Evolutionary conservation across 306 rosid genomes (phyloP).

Genomic region (Citrullus amarus): DNA sequence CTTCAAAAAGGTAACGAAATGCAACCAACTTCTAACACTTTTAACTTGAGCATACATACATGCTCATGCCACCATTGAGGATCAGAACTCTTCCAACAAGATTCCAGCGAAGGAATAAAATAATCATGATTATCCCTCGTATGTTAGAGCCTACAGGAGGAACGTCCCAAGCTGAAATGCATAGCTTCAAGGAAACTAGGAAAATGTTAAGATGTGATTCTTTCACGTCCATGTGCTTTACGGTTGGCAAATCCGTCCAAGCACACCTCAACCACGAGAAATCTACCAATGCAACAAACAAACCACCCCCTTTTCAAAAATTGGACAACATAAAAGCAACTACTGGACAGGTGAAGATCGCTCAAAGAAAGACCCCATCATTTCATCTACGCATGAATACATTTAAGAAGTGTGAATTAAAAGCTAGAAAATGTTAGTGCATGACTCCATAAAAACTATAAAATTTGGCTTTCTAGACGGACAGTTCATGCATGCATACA

Average conservation of each 20-base stretch:
- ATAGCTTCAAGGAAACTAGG: background rate
- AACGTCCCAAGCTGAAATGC: background rate
- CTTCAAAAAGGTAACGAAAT: background rate
- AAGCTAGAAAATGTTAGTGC: background rate
- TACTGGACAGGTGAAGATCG: background rate
- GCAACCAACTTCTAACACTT: background rate
- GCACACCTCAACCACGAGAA: background rate
- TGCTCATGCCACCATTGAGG: background rate
- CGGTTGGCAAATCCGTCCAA: background rate
- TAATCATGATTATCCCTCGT: background rate
- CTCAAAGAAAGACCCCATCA: background rate
- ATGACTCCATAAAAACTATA: background rate
- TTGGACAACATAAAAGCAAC: background rate
- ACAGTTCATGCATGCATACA: background rate
- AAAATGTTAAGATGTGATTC: background rate
- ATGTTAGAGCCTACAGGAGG: background rate
- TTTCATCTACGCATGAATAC: background rate
- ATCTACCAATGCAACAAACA: background rate
- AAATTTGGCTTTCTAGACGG: background rate
- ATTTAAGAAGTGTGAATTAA: background rate
- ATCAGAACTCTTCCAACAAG: background rate
- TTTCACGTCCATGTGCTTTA: background rate
- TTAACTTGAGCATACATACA: background rate
- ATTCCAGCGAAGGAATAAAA: background rate
- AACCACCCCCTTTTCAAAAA: background rate